These are phyloP conservation scores for Venturia nashicola DNA, from an alignment of 2,329 filamentous ascomycete genomes.

Conservation along the genomic window DNA sequence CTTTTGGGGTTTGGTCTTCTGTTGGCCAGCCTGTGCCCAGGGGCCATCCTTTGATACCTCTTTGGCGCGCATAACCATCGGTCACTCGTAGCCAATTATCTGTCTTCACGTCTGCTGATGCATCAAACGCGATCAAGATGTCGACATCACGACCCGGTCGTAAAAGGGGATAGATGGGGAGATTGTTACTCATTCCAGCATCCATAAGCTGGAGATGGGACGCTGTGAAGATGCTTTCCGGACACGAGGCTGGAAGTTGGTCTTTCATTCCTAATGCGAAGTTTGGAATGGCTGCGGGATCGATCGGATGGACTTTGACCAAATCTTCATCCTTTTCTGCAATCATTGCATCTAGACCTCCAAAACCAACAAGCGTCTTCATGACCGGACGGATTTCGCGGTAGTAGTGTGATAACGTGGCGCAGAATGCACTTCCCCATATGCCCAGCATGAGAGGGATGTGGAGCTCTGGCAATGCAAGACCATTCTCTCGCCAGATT, in stretches of 20 bases:
- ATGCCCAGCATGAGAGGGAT: constrained; percentile 79
- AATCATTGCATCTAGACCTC: constrained; percentile 68
- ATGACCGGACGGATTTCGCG: constrained; percentile 80
- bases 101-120: constrained; percentile 80
- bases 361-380: constrained; percentile 60
- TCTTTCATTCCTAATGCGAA: constrained; percentile 73
- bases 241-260: constrained; percentile 59
- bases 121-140: constrained; percentile 84
- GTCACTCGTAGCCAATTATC: constrained; percentile 95
- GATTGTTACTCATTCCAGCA: constrained; percentile 95
- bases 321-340: constrained; percentile 72
- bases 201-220: constrained; percentile 68
- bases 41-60: constrained; percentile 89
- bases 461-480: constrained; percentile 71
- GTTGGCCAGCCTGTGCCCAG: constrained; percentile 89
- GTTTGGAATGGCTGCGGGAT: constrained; percentile 84
- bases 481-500: constrained; percentile 47
- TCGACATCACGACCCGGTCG: constrained; percentile 82
- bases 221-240: constrained; percentile 58
- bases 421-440: constrained; percentile 96
- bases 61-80: constrained; percentile 83
- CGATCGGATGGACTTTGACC: constrained; percentile 86
- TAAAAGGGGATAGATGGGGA: constrained; percentile 89
- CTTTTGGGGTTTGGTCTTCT: constrained; percentile 41
- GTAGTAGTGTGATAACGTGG: constrained; percentile 92